Evolutionary conservation across 192 early-diverging fungal species (phyloP).

Genomic region (Entomortierella chlamydospora): DNA sequence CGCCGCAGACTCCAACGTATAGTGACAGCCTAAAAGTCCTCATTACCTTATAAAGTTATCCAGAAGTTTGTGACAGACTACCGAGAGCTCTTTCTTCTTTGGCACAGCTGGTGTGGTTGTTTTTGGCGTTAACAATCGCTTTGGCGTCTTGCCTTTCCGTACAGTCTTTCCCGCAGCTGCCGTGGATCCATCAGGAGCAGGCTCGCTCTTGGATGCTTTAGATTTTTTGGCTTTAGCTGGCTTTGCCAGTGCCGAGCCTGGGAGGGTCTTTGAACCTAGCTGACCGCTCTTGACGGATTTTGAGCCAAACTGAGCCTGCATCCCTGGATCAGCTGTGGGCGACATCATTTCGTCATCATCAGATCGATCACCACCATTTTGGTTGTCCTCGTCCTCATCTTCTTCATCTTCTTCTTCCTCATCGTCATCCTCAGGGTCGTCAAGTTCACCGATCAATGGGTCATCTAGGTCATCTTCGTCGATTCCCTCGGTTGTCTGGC

Average conservation of each 20-base stretch:
- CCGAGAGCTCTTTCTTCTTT: slow-evolving; percentile 69
- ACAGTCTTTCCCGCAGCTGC: slow-evolving; percentile 1
- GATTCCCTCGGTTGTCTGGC: background rate
- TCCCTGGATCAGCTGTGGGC: slow-evolving; percentile 6
- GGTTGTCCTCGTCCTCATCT: slow-evolving; percentile 29
- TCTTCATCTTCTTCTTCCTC: slow-evolving; percentile 49
- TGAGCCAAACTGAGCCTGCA: slow-evolving; percentile 15
- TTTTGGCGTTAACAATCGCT: slow-evolving; percentile 48
- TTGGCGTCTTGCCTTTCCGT: slow-evolving; percentile 36
- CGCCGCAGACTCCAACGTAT: background rate
- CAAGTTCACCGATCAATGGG: slow-evolving; percentile 33
- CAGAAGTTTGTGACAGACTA: slow-evolving; percentile 70
- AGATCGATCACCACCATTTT: slow-evolving; percentile 14
- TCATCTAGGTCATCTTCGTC: slow-evolving; percentile 25
- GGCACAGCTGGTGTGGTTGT: slow-evolving; percentile 48
- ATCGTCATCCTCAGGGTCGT: slow-evolving; percentile 50
- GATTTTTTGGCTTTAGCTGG: slow-evolving; percentile 3
- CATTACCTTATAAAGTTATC: slow-evolving; percentile 71
- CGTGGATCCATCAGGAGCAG: slow-evolving; percentile 24
- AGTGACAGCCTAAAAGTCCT: background rate
- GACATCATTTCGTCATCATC: slow-evolving; percentile 29
- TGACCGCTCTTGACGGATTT: slow-evolving; percentile 23
- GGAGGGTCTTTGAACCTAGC: slow-evolving; percentile 33
- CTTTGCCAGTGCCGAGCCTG: slow-evolving; percentile 1
- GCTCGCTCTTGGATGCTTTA: background rate